These are phyloP conservation scores for Atkinsonella hypoxylon DNA, from an alignment of 2,329 filamentous ascomycete species.

Conservation along the genomic window DNA sequence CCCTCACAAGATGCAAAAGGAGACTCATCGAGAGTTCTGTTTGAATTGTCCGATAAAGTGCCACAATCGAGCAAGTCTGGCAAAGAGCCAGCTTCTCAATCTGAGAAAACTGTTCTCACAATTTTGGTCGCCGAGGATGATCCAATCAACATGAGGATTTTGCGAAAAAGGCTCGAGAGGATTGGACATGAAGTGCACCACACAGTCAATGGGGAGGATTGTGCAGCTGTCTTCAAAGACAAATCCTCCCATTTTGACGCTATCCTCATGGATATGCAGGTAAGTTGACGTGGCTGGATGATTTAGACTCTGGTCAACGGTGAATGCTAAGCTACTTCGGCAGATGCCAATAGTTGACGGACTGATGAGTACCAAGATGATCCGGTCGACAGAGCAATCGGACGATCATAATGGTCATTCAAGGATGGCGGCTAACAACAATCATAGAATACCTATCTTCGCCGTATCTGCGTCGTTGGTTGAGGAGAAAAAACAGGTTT, in stretches of 20 bases:
- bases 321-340: not conserved
- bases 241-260: constrained; percentile 56
- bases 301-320: not conserved
- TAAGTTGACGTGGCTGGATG: constrained; percentile 27
- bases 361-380: constrained; percentile 70
- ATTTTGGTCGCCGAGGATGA: constrained; percentile 82
- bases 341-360: constrained; percentile 95
- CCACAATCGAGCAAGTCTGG: constrained; percentile 5
- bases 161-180: constrained; percentile 70
- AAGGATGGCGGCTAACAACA: constrained; percentile 45
- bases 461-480: constrained; percentile 75
- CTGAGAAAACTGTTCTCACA: constrained; percentile 28
- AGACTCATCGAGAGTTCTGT: constrained; percentile 24
- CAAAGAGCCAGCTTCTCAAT: constrained; percentile 13
- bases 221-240: constrained; percentile 57
- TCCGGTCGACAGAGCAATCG: constrained; percentile 57
- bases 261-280: constrained; percentile 88
- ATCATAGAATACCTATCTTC: constrained; percentile 66
- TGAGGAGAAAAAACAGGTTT: constrained; percentile 55
- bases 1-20: constrained; percentile 18
- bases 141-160: constrained; percentile 71
- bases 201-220: constrained; percentile 77
- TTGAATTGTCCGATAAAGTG: constrained; percentile 22
- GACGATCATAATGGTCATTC: constrained; percentile 39
- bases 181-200: constrained; percentile 59